Conservation (phyloP, 768 basidiomycete genomes). For the Leccinum imitatum region DNA sequence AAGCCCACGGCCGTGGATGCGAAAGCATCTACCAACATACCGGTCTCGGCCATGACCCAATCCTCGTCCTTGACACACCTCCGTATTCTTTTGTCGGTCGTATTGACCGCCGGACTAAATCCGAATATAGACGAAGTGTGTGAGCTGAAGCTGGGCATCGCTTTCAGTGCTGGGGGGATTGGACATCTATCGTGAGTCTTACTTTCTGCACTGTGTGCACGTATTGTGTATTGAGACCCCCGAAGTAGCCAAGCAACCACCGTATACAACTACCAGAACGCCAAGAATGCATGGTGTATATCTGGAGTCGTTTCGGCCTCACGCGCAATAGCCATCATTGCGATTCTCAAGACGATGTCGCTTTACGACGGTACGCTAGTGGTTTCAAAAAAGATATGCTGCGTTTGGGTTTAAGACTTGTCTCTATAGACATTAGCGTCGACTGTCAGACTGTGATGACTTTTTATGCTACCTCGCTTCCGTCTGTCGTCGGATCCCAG, state of each 20-base stretch:
- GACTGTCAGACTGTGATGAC: constrained; percentile 71
- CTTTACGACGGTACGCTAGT: constrained; percentile 59
- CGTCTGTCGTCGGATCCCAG: constrained; percentile 52
- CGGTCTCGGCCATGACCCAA: constrained; percentile 34
- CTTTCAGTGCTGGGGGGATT: constrained; percentile 35
- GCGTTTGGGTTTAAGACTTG: not conserved
- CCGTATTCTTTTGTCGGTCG: constrained; percentile 56
- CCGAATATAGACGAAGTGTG: constrained; percentile 70
- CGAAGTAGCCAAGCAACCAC: constrained; percentile 36
- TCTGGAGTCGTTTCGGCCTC: constrained; percentile 70
- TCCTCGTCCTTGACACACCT: constrained; percentile 53
- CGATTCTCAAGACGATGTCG: constrained; percentile 69
- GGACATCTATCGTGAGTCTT: constrained; percentile 52
- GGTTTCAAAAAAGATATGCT: not conserved
- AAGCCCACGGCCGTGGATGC: constrained; percentile 47
- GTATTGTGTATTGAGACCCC: not conserved
- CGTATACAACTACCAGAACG: constrained; percentile 37
- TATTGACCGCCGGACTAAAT: constrained; percentile 72
- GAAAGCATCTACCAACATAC: constrained; percentile 50
- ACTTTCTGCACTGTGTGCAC: not conserved
- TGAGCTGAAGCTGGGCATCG: constrained; percentile 52
- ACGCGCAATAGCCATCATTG: constrained; percentile 63
- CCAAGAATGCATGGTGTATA: constrained; percentile 65
- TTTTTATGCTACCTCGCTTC: constrained; percentile 77
- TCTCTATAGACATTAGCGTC: constrained; percentile 58